Conservation (phyloP, 2,329 filamentous ascomycete species). For the Exophiala bonariae region DNA sequence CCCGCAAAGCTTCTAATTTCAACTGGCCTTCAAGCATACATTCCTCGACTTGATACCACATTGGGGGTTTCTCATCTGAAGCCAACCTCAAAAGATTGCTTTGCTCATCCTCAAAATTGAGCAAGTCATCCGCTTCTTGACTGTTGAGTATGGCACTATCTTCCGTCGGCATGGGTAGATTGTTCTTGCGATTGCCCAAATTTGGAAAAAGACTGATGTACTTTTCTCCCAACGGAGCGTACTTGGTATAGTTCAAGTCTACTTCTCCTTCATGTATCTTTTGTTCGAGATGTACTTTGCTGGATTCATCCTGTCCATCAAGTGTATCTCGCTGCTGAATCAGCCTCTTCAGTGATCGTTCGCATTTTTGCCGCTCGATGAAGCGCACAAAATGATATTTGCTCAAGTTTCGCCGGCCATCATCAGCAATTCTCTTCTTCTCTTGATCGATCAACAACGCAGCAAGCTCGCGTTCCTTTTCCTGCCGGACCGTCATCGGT, state of each 20-base stretch:
- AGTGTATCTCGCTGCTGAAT: slow-evolving; percentile 6
- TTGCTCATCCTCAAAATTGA: slow-evolving; percentile 23
- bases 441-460: slow-evolving; percentile 58
- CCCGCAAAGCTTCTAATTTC: slow-evolving; percentile 42
- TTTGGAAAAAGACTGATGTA: slow-evolving; percentile 59
- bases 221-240: slow-evolving; percentile 60
- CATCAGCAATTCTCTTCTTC: slow-evolving; percentile 48
- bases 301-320: slow-evolving; percentile 25
- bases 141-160: slow-evolving; percentile 22
- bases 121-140: slow-evolving; percentile 23
- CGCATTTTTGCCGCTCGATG: slow-evolving; percentile 53
- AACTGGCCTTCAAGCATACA: slow-evolving; percentile 40
- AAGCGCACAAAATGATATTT: slow-evolving; percentile 69
- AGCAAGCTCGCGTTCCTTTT: slow-evolving; percentile 60
- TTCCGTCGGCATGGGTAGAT: slow-evolving; percentile 15
- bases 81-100: slow-evolving; percentile 12
- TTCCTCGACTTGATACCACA: slow-evolving; percentile 47
- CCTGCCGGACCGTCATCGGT: slow-evolving; percentile 55
- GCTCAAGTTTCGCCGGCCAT: slow-evolving; percentile 56
- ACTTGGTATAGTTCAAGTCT: slow-evolving; percentile 63
- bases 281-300: slow-evolving; percentile 27
- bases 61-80: slow-evolving; percentile 36
- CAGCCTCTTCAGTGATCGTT: slow-evolving; percentile 43
- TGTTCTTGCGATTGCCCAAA: slow-evolving; percentile 11
- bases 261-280: slow-evolving; percentile 50